phyloP scores from a whole-genome alignment of 208 protist species.

The Wallacemonas sp. region DNA sequence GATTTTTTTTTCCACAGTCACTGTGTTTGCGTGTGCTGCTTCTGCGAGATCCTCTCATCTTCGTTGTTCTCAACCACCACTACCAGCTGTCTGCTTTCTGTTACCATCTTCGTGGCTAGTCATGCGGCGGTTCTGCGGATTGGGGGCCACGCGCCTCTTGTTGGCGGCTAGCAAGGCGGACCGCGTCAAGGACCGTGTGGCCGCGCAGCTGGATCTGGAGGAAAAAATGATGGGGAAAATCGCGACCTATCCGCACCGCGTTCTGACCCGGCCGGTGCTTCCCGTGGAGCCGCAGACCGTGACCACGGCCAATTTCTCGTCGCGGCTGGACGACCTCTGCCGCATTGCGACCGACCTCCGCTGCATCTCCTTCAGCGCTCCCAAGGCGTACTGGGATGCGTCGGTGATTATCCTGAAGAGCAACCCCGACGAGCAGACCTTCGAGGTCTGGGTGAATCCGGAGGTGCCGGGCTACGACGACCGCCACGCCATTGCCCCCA shows the following conservation, averaged over 20 bases:
- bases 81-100: neutral
- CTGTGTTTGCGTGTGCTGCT: no score
- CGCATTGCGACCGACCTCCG: constrained; percentile 64
- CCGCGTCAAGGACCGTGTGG: constrained; percentile 55
- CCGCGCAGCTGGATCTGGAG: constrained; percentile 57
- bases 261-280: constrained; percentile 70
- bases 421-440: constrained; percentile 63
- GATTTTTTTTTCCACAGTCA: no score
- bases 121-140: neutral
- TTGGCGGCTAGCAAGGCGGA: neutral
- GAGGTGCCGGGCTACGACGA: constrained; percentile 78
- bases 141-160: neutral
- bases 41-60: no score
- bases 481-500: constrained; percentile 63
- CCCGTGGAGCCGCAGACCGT: constrained; percentile 39
- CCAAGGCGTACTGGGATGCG: constrained; percentile 88
- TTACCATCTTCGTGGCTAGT: neutral
- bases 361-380: constrained; percentile 83
- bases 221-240: constrained; percentile 55
- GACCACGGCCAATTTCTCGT: constrained; percentile 49
- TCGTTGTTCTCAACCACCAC: no score
- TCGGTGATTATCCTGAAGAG: constrained; percentile 69
- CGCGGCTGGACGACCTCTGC: constrained; percentile 51
- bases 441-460: constrained; percentile 90
- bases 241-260: constrained; percentile 82